phyloP scores from a whole-genome alignment of 305 asterid genomes.

The Fraxinus sp. region DNA sequence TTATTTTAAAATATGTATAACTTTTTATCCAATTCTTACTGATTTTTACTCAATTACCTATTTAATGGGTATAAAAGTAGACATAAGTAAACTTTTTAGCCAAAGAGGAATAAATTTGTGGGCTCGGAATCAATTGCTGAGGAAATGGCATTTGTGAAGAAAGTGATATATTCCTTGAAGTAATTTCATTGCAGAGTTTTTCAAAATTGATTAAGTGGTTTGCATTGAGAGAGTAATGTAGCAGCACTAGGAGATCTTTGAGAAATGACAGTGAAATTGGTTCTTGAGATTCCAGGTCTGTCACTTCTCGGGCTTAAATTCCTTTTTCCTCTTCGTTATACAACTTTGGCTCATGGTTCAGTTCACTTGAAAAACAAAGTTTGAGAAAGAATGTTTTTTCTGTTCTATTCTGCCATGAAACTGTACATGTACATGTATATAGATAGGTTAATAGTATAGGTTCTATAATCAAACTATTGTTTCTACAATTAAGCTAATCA shows the following conservation, averaged over 20 bases:
- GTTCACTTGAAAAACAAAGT: too few relatives aligned
- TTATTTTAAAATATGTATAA: too few relatives aligned
- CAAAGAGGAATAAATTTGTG: slow-evolving; percentile 44
- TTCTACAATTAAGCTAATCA: too few relatives aligned
- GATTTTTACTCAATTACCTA: too few relatives aligned
- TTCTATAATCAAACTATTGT: too few relatives aligned
- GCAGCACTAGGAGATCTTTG: slow-evolving; percentile 51
- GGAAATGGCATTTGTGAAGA: slow-evolving; percentile 42
- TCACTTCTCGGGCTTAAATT: slow-evolving; percentile 36
- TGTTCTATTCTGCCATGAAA: too few relatives aligned
- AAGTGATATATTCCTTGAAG: slow-evolving; percentile 56
- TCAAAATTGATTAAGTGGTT: slow-evolving; percentile 58
- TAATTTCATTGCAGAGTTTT: slow-evolving; percentile 49
- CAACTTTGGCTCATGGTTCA: too few relatives aligned
- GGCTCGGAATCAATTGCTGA: slow-evolving; percentile 69
- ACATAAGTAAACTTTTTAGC: slow-evolving; percentile 64
- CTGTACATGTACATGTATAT: too few relatives aligned
- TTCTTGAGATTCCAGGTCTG: slow-evolving; percentile 49
- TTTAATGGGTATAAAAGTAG: slow-evolving; percentile 54
- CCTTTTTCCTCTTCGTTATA: too few relatives aligned
- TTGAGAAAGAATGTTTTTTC: too few relatives aligned
- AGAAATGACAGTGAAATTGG: slow-evolving; percentile 52
- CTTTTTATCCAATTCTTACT: too few relatives aligned
- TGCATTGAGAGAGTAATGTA: slow-evolving; percentile 50
- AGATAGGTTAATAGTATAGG: too few relatives aligned